Evolutionary conservation across 345 rosid genomes (phyloP).

Genomic region (Alliaria petiolata): DNA sequence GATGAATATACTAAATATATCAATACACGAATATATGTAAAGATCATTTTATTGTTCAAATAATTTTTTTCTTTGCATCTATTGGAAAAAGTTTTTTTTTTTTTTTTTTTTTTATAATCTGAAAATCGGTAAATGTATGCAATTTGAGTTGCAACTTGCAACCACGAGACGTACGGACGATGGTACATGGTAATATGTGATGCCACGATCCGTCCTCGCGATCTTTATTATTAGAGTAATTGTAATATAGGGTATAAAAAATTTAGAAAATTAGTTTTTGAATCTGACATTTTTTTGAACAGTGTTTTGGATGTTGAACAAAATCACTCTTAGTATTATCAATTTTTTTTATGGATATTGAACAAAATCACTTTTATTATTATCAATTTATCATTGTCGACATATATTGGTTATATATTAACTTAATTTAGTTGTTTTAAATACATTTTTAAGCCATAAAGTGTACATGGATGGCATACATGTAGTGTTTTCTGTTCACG

Average conservation of each 20-base stretch:
- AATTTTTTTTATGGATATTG: no score
- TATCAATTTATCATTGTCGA: background rate
- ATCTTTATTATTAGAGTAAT: background rate
- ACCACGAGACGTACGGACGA: background rate
- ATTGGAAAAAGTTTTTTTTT: no score
- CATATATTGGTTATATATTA: background rate
- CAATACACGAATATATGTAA: background rate
- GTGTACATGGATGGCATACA: background rate
- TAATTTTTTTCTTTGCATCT: background rate
- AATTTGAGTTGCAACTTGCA: background rate
- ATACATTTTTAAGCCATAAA: background rate
- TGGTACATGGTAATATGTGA: slow-evolving; percentile 10
- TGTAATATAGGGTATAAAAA: no score
- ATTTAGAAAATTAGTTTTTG: no score
- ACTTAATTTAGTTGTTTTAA: background rate
- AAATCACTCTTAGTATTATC: no score
- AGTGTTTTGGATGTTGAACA: no score
- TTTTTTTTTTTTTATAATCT: background rate
- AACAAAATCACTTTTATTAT: no score
- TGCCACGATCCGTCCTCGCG: slow-evolving; percentile 20
- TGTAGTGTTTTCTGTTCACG: background rate
- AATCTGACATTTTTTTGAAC: no score
- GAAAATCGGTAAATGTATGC: background rate
- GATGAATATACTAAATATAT: background rate
- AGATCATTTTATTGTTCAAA: no score